A percentile compares a stretch with the other conserved stretches of the same genome.
Conservation (phyloP, 371 early-diverging fungal genomes). For the Mortierella polycephala region DNA sequence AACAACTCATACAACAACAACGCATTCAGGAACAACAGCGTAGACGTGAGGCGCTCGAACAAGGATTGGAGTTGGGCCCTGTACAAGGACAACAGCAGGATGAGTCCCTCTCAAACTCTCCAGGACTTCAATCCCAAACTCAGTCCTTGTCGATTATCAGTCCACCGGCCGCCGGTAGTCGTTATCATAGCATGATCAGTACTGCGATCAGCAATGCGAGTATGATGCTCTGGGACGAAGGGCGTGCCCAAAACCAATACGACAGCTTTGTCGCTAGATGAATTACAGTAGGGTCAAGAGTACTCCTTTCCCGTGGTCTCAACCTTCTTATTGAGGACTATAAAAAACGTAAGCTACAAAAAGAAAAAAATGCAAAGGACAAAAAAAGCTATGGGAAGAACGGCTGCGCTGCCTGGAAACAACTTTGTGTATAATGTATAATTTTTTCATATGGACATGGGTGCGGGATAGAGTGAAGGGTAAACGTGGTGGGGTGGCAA, state of each 20-base stretch:
- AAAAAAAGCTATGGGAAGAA: neutral
- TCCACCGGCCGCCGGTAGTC: constrained; percentile 19
- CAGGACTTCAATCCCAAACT: neutral
- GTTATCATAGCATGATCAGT: constrained; percentile 39
- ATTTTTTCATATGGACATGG: neutral
- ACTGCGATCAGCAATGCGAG: constrained; percentile 47
- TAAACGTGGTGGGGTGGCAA: too few species aligned
- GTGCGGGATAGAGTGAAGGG: too few species aligned
- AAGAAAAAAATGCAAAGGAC: neutral
- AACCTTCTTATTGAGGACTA: too few species aligned
- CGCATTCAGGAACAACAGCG: constrained; percentile 11
- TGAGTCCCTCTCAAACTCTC: neutral
- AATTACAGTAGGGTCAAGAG: too few species aligned
- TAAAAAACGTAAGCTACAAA: neutral
- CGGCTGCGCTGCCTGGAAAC: neutral
- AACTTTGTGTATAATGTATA: neutral
- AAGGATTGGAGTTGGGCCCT: neutral
- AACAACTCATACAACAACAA: constrained; percentile 13
- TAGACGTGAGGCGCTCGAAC: constrained; percentile 3
- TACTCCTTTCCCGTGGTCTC: too few species aligned
- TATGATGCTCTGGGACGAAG: constrained; percentile 53
- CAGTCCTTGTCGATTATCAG: constrained; percentile 8
- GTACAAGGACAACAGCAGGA: neutral
- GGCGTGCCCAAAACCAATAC: constrained; percentile 27
- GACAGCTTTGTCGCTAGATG: constrained; percentile 37